phyloP scores from a whole-genome alignment of 495 filamentous ascomycete genomes.

The Penicillium crystallinum region DNA sequence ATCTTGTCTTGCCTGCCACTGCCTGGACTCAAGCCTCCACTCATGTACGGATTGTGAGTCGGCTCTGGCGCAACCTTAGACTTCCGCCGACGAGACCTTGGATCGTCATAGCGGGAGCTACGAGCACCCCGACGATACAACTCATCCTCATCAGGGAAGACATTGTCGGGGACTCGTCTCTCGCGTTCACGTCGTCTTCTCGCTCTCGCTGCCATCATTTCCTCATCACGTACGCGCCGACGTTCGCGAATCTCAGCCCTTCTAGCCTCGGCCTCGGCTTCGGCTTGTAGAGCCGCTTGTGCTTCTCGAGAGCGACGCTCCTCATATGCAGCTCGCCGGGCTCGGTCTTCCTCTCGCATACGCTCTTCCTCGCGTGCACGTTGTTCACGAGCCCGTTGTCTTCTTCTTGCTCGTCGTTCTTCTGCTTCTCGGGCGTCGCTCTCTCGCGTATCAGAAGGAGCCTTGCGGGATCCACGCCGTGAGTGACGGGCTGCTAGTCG shows the following conservation, averaged over 20 bases:
- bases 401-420: conserved; percentile 37
- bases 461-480: conserved; percentile 35
- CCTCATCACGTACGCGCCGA: conserved; percentile 34
- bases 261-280: conserved; percentile 32
- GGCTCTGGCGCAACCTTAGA: conserved; percentile 23
- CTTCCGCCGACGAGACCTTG: conserved; percentile 28
- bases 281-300: conserved; percentile 42
- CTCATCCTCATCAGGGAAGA: conserved; percentile 17
- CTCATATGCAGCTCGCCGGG: conserved; percentile 44
- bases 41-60: conserved; percentile 20
- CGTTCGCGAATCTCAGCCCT: conserved; percentile 39
- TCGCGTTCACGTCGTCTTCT: conserved; percentile 35
- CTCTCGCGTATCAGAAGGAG: conserved; percentile 26
- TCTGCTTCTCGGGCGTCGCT: conserved; percentile 39
- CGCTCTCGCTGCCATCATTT: conserved; percentile 31
- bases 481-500: conserved; percentile 46
- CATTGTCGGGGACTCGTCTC: conserved; percentile 17
- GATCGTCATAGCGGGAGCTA: conserved; percentile 25
- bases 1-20: conserved; percentile 47
- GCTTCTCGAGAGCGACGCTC: conserved; percentile 45
- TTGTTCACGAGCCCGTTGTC: conserved; percentile 38
- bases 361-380: conserved; percentile 41
- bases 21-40: conserved; percentile 21
- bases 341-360: conserved; percentile 41
- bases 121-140: conserved; percentile 15